Percentiles rank a stretch among this genome's conserved stretches.
These are phyloP conservation scores for Nematocida sp. DNA, from an alignment of 371 early-diverging fungal species.

Conservation along the genomic window DNA sequence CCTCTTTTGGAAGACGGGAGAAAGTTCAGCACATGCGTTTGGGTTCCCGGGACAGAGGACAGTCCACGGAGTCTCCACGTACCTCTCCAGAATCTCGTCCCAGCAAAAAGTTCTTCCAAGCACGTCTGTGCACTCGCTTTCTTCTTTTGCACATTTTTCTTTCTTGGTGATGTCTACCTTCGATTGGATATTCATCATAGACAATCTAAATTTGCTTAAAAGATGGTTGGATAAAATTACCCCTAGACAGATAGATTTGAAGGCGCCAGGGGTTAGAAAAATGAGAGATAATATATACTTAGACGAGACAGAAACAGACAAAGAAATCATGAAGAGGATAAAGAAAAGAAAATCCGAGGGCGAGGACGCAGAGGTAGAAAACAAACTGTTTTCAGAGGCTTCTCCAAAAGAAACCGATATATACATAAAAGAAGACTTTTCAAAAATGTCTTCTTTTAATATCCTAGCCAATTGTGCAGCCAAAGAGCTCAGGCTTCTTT, in stretches of 20 bases:
- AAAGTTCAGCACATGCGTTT: too few species aligned
- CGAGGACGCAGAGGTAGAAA: neutral
- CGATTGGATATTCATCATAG: neutral
- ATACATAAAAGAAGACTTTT: neutral
- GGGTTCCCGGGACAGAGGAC: too few species aligned
- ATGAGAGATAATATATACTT: conserved; percentile 14
- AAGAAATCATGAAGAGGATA: conserved; percentile 8
- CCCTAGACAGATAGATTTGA: conserved; percentile 35
- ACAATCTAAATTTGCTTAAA: neutral
- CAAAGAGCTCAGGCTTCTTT: conserved; percentile 28
- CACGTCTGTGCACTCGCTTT: neutral
- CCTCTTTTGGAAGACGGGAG: too few species aligned
- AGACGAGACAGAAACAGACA: conserved; percentile 5
- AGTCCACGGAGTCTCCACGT: too few species aligned
- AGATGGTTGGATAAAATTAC: conserved; percentile 49
- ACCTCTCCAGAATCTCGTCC: neutral
- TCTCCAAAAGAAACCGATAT: too few species aligned
- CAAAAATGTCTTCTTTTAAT: conserved; percentile 26
- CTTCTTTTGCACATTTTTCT: too few species aligned
- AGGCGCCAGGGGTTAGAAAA: conserved; percentile 37
- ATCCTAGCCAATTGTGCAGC: conserved; percentile 52
- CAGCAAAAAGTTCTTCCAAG: neutral
- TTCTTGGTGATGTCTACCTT: too few species aligned
- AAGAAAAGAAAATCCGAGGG: neutral
- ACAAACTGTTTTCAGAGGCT: too few species aligned